A percentile compares a stretch with the other conserved stretches of the same genome.
Conservation (phyloP, 192 early-diverging fungal genomes). For the Gaertneriomyces sp. region DNA sequence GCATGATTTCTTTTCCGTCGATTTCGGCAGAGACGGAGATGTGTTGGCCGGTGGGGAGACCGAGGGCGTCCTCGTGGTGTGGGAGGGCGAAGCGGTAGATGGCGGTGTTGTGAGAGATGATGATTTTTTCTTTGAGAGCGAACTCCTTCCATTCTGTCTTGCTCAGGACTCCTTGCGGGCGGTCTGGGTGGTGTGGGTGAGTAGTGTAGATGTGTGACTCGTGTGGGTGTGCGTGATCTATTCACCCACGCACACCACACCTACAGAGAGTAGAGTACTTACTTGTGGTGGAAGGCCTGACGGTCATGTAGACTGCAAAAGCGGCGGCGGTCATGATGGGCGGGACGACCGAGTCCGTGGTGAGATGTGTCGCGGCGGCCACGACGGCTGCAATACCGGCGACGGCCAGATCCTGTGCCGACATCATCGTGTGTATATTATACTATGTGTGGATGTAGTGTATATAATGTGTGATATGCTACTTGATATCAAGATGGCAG, state of each 20-base stretch:
- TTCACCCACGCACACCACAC: neutral
- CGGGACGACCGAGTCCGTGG: slow-evolving; percentile 11
- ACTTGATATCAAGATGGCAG: no score
- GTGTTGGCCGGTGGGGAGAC: slow-evolving; percentile 91
- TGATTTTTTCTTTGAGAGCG: slow-evolving; percentile 65
- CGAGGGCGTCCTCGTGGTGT: slow-evolving; percentile 58
- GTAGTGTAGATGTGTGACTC: neutral
- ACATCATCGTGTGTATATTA: slow-evolving; percentile 8
- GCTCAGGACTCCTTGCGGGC: slow-evolving; percentile 12
- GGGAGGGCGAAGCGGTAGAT: slow-evolving; percentile 83
- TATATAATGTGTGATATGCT: no score
- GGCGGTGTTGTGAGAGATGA: slow-evolving; percentile 80
- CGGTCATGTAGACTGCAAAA: slow-evolving; percentile 8
- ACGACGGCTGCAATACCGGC: slow-evolving; percentile 11
- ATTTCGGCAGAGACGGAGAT: slow-evolving; percentile 82
- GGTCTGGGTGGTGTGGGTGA: neutral
- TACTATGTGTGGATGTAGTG: neutral
- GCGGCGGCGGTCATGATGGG: slow-evolving; percentile 3
- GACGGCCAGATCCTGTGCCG: slow-evolving; percentile 6
- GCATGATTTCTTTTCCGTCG: slow-evolving; percentile 74
- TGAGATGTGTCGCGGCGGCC: slow-evolving; percentile 4
- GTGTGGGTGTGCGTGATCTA: neutral
- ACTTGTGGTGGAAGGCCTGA: neutral
- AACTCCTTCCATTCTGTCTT: slow-evolving; percentile 33
- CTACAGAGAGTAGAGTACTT: neutral